phyloP scores from a whole-genome alignment of 257 asterid genomes.

The Dorcoceras hygrometricum region DNA sequence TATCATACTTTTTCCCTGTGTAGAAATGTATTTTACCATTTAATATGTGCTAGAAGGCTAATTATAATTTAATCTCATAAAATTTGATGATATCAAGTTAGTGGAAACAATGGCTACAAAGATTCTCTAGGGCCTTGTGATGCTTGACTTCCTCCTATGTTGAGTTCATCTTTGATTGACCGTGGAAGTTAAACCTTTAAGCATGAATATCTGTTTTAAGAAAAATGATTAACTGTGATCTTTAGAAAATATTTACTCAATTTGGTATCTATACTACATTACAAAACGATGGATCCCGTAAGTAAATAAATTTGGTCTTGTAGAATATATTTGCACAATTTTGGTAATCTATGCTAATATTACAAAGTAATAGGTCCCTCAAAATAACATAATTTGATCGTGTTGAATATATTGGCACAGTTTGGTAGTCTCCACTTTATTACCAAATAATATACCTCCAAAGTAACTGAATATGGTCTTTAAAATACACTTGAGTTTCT shows the following conservation, averaged over 20 bases:
- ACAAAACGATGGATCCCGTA: too few species aligned
- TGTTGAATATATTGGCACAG: too few species aligned
- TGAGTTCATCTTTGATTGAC: not conserved
- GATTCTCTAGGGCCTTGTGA: not conserved
- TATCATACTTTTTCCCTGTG: not conserved
- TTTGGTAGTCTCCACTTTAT: too few species aligned
- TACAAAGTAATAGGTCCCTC: too few species aligned
- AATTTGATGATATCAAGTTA: not conserved
- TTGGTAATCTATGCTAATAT: too few species aligned
- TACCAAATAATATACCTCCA: too few species aligned
- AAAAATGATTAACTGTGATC: too few species aligned
- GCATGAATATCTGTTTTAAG: not conserved
- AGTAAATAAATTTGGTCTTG: too few species aligned
- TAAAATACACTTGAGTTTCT: too few species aligned
- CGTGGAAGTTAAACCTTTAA: not conserved
- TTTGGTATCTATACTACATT: not conserved
- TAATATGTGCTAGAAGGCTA: not conserved
- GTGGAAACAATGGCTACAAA: not conserved
- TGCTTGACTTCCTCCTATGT: not conserved
- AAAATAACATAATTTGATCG: too few species aligned
- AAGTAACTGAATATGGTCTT: not conserved
- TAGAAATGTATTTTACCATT: not conserved
- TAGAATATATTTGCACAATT: too few species aligned
- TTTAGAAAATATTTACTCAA: too few species aligned
- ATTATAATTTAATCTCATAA: not conserved